Evolutionary conservation across 1,139 yeast genomes (phyloP).

Genomic region (Nematodospora anomalae): DNA sequence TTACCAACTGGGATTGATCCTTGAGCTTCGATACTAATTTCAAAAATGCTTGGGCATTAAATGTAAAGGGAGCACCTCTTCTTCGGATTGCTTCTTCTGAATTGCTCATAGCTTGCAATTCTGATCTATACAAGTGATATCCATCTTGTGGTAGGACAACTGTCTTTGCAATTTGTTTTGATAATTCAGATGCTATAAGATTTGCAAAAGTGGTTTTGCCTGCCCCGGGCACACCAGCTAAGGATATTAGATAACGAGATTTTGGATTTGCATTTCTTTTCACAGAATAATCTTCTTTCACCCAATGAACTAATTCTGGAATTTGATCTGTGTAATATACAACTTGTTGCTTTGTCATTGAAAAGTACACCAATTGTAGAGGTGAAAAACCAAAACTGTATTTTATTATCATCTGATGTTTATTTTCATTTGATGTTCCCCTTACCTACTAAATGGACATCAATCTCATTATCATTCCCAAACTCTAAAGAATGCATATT

Average conservation of each 20-base stretch:
- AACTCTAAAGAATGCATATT: constrained; percentile 10
- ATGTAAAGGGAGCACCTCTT: constrained; percentile 86
- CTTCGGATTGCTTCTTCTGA: constrained; percentile 57
- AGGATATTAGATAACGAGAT: constrained; percentile 49
- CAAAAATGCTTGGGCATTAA: constrained; percentile 54
- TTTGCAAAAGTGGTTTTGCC: constrained; percentile 74
- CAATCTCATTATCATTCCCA: constrained; percentile 4
- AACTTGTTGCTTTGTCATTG: constrained; percentile 3
- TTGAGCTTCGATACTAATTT: constrained; percentile 23
- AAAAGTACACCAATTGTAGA: background rate
- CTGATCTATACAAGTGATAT: constrained; percentile 65
- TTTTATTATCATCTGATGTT: background rate
- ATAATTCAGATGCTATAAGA: constrained; percentile 20
- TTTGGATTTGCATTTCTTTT: constrained; percentile 4
- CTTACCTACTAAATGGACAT: constrained; percentile 13
- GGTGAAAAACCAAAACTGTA: background rate
- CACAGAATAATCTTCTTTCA: constrained; percentile 4
- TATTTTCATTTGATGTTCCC: constrained; percentile 1
- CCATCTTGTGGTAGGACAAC: constrained; percentile 67
- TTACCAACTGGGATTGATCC: constrained; percentile 21
- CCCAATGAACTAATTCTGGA: constrained; percentile 13
- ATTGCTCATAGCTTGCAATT: constrained; percentile 52
- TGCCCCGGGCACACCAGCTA: constrained; percentile 81
- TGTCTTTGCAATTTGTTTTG: constrained; percentile 18
- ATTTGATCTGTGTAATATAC: constrained; percentile 10